Conservation (phyloP, 768 basidiomycete species). For the Lactarius deliciosus region DNA sequence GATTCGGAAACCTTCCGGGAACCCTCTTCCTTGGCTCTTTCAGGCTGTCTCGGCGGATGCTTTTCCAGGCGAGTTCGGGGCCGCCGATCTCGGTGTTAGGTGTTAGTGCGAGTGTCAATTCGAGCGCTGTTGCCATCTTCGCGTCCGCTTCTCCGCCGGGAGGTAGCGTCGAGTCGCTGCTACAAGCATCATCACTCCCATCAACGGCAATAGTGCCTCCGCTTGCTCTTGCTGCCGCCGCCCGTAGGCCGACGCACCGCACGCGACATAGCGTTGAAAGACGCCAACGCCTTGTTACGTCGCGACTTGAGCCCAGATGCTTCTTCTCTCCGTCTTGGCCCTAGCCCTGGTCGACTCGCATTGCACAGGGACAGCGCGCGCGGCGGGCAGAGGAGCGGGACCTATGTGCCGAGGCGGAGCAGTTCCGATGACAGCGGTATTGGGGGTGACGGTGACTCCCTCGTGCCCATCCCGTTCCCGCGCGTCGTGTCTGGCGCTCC, state of each 20-base stretch:
- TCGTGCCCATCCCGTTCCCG: conserved; percentile 61
- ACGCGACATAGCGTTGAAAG: conserved; percentile 61
- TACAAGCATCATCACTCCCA: conserved; percentile 34
- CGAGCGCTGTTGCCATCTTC: background rate
- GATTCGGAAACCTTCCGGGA: conserved; percentile 19
- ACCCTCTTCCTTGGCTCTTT: background rate
- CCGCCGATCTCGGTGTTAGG: conserved; percentile 4
- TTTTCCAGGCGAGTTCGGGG: conserved; percentile 3
- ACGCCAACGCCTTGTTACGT: conserved; percentile 35
- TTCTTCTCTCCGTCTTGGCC: conserved; percentile 35
- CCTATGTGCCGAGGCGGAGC: conserved; percentile 20
- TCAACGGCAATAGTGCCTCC: background rate
- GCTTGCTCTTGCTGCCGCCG: conserved; percentile 30
- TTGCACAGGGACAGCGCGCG: conserved; percentile 52
- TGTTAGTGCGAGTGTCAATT: background rate
- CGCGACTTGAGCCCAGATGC: conserved; percentile 60
- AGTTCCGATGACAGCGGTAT: conserved; percentile 22
- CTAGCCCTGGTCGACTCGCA: conserved; percentile 43
- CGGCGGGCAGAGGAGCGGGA: conserved; percentile 13
- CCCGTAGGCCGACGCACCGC: conserved; percentile 59
- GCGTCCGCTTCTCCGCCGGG: background rate
- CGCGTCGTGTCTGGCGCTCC: conserved; percentile 49
- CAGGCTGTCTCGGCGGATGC: background rate
- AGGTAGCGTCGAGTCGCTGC: conserved; percentile 43
- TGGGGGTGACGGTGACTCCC: conserved; percentile 35